Conservation (phyloP, 345 rosid species). For the Eucalyptus microcorys region DNA sequence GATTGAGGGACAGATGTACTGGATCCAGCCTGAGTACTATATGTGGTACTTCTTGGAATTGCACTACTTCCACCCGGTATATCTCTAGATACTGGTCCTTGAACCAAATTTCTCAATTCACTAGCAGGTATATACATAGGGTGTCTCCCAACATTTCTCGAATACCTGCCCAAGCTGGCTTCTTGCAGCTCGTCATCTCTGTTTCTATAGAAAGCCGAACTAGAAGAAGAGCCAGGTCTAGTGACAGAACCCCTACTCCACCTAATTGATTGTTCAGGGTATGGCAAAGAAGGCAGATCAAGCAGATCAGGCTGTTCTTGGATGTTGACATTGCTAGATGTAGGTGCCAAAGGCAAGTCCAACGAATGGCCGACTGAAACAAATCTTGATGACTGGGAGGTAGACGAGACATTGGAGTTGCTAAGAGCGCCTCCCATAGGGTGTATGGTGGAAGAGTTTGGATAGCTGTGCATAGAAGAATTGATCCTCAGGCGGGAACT, state of each 20-base stretch:
- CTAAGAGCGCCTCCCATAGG: constrained; percentile 32
- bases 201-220: constrained; percentile 20
- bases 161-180: constrained; percentile 22
- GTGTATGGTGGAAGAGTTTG: constrained; percentile 20
- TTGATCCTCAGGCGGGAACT: constrained; percentile 46
- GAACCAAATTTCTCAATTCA: constrained; percentile 22
- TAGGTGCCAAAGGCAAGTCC: constrained; percentile 28
- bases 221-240: constrained; percentile 22
- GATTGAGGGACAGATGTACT: constrained; percentile 35
- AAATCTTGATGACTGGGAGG: constrained; percentile 24
- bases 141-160: constrained; percentile 29
- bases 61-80: constrained; percentile 7
- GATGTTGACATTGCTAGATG: constrained; percentile 13
- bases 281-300: constrained; percentile 35
- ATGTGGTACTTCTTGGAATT: constrained; percentile 35
- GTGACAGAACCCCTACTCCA: constrained; percentile 42
- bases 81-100: constrained; percentile 26
- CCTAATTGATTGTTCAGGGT: constrained; percentile 31
- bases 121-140: constrained; percentile 35
- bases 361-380: constrained; percentile 27
- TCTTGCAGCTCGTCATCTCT: constrained; percentile 14
- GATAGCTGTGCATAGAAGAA: constrained; percentile 36
- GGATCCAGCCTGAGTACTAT: constrained; percentile 27
- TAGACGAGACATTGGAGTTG: constrained; percentile 24
- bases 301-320: constrained; percentile 17